Evolutionary conservation across 139 green algal species (phyloP), one percentile per base, ranked within the genome.

Genomic region (Coccomyxa sp.): DNA sequence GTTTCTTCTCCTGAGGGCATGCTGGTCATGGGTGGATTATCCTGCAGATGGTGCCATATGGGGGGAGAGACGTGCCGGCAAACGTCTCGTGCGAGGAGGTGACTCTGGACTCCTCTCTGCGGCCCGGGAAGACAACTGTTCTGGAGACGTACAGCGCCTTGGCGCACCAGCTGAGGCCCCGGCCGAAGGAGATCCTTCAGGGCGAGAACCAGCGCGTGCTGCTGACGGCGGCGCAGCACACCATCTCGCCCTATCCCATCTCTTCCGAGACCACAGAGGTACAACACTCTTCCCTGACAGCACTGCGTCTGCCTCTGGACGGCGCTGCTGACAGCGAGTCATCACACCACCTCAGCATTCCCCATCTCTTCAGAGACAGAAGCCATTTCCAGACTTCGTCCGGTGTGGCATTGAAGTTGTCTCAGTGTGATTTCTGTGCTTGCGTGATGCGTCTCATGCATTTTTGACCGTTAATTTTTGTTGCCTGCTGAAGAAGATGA

Each of bases 201-300:
- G 44, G 44, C 0, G 94, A 98, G 4, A 39, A 69, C 18, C 94
- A 97, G 88, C 83, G 88, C 0, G 84, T 98, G 58, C 31, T 93
- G 78, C 95, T 86, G 71, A 37, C 79, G 4, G 89, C 85, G 76
- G 89, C 82, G 33, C 38, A 86, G 31, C 89, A 88, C 54, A 73
- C 90, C 24, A 14, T 92, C 35, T 93, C 86, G 4, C 89, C 92
- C 0, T 97, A 97, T 78, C 14, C 22, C 0, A 81, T 93, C 36
- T 54, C 78, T 7, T 74, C 73, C 5, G 88, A 97, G 83, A 89
- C 64, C 68, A 88, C 81, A 9, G 87, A 84, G 71, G 88, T 93
- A 76, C 8, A 16, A 7, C 18, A 6, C 0, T 74, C 70, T 0
- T 27, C 40, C 10, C 16, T 14, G 36, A 38, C 24, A 35, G 18